phyloP scores from a whole-genome alignment of 495 filamentous ascomycete genomes.

The Lasiosphaeris hirsuta region DNA sequence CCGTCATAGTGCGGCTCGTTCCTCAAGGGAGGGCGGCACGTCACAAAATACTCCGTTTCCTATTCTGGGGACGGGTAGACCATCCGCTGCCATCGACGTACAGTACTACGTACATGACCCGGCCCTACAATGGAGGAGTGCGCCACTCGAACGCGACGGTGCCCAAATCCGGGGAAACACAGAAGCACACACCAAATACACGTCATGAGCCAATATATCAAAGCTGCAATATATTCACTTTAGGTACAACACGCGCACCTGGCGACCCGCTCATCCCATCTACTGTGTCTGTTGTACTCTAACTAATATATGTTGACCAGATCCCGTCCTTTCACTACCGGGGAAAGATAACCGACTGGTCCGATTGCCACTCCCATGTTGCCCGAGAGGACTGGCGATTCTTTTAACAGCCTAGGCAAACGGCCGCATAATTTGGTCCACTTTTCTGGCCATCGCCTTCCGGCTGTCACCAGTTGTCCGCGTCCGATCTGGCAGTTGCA shows the following conservation, averaged over 20 bases:
- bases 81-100: neutral
- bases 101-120: neutral
- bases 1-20: slow-evolving; percentile 1
- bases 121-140: neutral
- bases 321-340: too few species aligned
- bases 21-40: neutral
- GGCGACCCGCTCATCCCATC: too few species aligned
- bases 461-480: neutral
- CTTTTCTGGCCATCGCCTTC: slow-evolving; percentile 1
- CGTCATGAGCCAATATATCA: too few species aligned
- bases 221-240: too few species aligned
- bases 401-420: neutral
- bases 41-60: neutral
- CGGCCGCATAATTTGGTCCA: slow-evolving; percentile 12
- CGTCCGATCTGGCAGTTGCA: neutral
- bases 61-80: neutral
- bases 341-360: neutral
- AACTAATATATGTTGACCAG: too few species aligned
- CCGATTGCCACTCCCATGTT: neutral
- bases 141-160: neutral
- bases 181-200: too few species aligned
- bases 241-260: too few species aligned
- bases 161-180: too few species aligned
- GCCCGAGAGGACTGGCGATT: neutral
- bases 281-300: too few species aligned